Percentiles rank a stretch among this genome's conserved stretches.
These are phyloP conservation scores for Tolypocladium endophyticum DNA, from an alignment of 2,329 filamentous ascomycete genomes.

Conservation along the genomic window DNA sequence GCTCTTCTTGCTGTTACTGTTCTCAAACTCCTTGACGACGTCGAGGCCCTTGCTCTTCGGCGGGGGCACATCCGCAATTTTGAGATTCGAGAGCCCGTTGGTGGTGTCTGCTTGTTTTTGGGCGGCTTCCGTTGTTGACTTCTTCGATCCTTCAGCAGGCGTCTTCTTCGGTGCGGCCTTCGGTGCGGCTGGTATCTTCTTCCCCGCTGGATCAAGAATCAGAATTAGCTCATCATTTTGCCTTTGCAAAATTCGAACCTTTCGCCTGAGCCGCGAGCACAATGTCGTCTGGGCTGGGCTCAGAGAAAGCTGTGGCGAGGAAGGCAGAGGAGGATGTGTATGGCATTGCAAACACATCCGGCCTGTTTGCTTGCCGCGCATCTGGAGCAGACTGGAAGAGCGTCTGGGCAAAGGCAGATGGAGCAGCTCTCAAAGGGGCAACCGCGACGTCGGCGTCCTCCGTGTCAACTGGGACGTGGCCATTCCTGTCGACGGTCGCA, in stretches of 20 bases:
- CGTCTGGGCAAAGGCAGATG: constrained; percentile 47
- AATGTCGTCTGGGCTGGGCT: constrained; percentile 85
- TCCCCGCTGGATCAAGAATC: constrained; percentile 41
- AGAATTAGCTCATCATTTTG: constrained; percentile 41
- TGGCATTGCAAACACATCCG: constrained; percentile 31
- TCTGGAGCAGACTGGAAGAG: constrained; percentile 35
- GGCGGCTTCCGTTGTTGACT: constrained; percentile 6
- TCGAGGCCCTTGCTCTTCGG: constrained; percentile 72
- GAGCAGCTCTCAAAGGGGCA: constrained; percentile 16
- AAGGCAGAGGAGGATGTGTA: constrained; percentile 39
- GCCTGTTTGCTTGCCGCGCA: constrained; percentile 14
- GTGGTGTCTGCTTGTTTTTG: constrained; percentile 13
- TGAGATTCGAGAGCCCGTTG: constrained; percentile 21
- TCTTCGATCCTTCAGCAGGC: constrained; percentile 16
- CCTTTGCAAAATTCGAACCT: constrained; percentile 58
- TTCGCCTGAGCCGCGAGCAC: constrained; percentile 80
- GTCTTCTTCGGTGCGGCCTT: constrained; percentile 25
- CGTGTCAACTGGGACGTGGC: not conserved
- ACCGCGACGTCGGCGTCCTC: constrained; percentile 6
- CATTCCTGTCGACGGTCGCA: not conserved
- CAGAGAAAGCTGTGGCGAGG: constrained; percentile 58
- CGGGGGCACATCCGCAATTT: constrained; percentile 41
- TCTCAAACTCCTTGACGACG: constrained; percentile 71
- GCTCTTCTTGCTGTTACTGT: constrained; percentile 63
- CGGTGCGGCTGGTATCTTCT: constrained; percentile 30